Evolutionary conservation across 2,329 filamentous ascomycete species (phyloP).

Genomic region (Trichoderma asperellum): DNA sequence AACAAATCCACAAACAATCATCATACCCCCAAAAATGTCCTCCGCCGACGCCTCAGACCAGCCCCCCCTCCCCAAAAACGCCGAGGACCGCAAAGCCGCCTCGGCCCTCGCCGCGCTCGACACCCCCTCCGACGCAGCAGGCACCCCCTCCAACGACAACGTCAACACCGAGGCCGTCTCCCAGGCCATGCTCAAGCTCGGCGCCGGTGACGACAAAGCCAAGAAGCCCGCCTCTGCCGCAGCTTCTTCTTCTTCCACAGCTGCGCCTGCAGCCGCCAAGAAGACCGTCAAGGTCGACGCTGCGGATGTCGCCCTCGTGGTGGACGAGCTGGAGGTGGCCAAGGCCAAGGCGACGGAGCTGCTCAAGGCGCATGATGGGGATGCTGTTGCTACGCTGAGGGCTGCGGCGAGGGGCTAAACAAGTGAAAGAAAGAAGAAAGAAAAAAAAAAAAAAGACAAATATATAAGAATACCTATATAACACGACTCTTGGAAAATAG

Average conservation of each 20-base stretch:
- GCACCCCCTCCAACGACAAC: slow-evolving; percentile 51
- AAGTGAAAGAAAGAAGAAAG: neutral
- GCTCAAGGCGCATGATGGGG: slow-evolving; percentile 71
- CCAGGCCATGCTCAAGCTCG: slow-evolving; percentile 71
- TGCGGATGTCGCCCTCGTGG: slow-evolving; percentile 70
- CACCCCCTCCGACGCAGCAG: slow-evolving; percentile 52
- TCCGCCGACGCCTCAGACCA: slow-evolving; percentile 56
- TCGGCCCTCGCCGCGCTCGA: slow-evolving; percentile 74
- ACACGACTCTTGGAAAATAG: neutral
- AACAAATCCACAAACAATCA: neutral
- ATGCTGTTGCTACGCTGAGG: slow-evolving; percentile 68
- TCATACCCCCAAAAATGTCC: slow-evolving; percentile 5
- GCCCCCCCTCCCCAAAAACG: slow-evolving; percentile 60
- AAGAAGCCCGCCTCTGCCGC: slow-evolving; percentile 37
- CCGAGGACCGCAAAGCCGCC: slow-evolving; percentile 77
- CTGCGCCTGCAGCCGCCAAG: slow-evolving; percentile 42
- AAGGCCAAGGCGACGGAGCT: slow-evolving; percentile 76
- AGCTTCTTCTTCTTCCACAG: slow-evolving; percentile 26
- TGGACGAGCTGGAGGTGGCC: slow-evolving; percentile 71
- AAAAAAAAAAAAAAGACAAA: neutral
- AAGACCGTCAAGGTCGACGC: slow-evolving; percentile 75
- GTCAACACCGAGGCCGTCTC: slow-evolving; percentile 72
- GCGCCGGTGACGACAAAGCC: slow-evolving; percentile 35
- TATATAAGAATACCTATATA: neutral
- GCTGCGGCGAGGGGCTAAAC: slow-evolving; percentile 50